Evolutionary conservation across 495 filamentous ascomycete species (phyloP).

Genomic region (Aspergillus panamensis): DNA sequence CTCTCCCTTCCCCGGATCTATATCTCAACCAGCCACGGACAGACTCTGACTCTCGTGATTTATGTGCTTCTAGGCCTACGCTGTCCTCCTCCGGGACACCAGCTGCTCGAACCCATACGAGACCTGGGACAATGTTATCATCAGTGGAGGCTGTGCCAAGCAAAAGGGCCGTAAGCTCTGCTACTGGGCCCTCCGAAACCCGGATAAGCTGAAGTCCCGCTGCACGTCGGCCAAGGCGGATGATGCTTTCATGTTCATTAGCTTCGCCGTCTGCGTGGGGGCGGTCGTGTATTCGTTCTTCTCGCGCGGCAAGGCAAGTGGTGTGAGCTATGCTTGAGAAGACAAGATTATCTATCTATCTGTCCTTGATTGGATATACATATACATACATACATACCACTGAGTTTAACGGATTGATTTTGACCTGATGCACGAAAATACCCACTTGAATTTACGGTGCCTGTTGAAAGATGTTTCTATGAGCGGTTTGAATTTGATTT

Average conservation of each 20-base stretch:
- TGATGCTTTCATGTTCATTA: conserved; percentile 31
- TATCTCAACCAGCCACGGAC: background rate
- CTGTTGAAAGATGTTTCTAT: too few relatives aligned
- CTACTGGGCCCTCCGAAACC: conserved; percentile 18
- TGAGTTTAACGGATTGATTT: too few relatives aligned
- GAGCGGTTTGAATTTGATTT: too few relatives aligned
- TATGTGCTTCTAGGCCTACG: conserved; percentile 36
- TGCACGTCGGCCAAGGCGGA: conserved; percentile 31
- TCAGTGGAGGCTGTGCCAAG: conserved; percentile 32
- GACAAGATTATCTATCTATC: too few relatives aligned
- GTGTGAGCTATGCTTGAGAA: conserved; percentile 9
- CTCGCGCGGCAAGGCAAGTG: background rate
- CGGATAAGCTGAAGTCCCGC: conserved; percentile 18
- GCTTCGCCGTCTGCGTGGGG: conserved; percentile 22
- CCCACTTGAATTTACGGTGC: too few relatives aligned
- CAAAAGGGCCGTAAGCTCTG: conserved; percentile 3
- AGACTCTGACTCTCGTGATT: background rate
- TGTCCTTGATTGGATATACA: too few relatives aligned
- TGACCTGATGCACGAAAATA: too few relatives aligned
- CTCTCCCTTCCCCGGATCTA: background rate
- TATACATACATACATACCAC: too few relatives aligned
- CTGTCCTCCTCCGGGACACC: conserved; percentile 36
- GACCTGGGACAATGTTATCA: conserved; percentile 27
- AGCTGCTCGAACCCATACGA: conserved; percentile 27
- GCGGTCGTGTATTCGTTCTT: conserved; percentile 5